Evolutionary conservation across 768 basidiomycete genomes (phyloP), one percentile per base, ranked within the genome.

Genomic region (Lentinula detonsa): DNA sequence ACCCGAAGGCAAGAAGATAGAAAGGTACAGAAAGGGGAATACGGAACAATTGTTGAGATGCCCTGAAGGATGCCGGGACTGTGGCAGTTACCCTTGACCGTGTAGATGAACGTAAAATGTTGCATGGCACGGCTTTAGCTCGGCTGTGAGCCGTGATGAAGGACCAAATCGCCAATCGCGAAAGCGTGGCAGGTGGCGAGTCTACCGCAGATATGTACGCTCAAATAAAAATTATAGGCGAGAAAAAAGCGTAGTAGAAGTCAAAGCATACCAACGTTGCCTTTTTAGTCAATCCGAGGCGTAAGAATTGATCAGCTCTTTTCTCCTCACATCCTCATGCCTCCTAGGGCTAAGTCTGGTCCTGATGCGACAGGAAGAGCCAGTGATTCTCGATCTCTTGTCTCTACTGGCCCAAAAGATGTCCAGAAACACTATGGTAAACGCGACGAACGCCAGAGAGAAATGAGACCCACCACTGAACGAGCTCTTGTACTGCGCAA

Each of bases 401-500:
- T 90, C 28, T 69, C 78, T 1, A 73, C 80, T 11, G 87, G 86
- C n/a, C 79, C 82, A 11, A 76, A 77, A 62, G 76, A 86, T 53
- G 73, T 89, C 39, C 70, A 75, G 45, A 63, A 71, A 57, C 62
- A 67, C 43, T 63, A 72, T 52, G 67, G 64, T 8, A 78, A 81
- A 57, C 77, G 82, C 56, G 77, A 76, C 67, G 72, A 82, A 63
- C 79, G 80, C 37, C 53, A 35, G 23, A 28, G 37, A 40, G 73
- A 81, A 60, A 79, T 78, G 64, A 50, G 42, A 43, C 46, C 49
- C 21, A 35, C 86, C 0, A 91, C 90, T 0, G 77, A 81, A n/a
- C 84, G 86, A 46, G 90, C 91, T 31, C 78, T 92, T 58, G 70
- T 91, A 59, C 72, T 92, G 64, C 82, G 91, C 64, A 88, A 90